Percentiles rank a stretch among this genome's conserved stretches.
Conservation (phyloP, 2,329 filamentous ascomycete species). For the Pyrenochaeta sp. region DNA sequence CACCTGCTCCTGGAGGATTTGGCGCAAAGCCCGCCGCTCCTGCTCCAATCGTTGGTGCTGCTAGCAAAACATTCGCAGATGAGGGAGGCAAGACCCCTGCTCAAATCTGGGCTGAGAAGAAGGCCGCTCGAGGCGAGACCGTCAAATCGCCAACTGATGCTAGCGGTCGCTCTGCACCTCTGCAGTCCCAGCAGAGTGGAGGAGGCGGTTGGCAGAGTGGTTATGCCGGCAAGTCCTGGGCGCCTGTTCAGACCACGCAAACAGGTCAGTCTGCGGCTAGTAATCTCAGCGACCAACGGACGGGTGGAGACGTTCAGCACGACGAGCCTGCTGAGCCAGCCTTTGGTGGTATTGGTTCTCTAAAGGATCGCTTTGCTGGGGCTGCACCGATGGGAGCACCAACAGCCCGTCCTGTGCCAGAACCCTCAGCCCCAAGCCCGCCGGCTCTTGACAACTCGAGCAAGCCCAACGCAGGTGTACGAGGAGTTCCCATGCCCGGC, state of each 20-base stretch:
- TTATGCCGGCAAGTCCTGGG: conserved; percentile 91
- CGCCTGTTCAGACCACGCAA: conserved; percentile 76
- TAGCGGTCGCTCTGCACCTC: conserved; percentile 32
- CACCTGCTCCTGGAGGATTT: conserved; percentile 77
- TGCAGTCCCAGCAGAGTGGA: conserved; percentile 73
- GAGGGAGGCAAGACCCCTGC: conserved; percentile 95
- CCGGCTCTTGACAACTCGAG: conserved; percentile 72
- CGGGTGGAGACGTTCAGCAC: conserved; percentile 61
- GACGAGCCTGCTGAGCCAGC: conserved; percentile 64
- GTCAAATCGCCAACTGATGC: conserved; percentile 54
- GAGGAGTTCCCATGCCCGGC: conserved; percentile 80
- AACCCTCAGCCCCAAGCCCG: conserved; percentile 58
- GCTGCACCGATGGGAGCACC: conserved; percentile 66
- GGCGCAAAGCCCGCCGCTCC: conserved; percentile 68
- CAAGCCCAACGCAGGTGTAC: conserved; percentile 69
- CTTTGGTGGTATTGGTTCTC: conserved; percentile 72
- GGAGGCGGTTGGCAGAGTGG: conserved; percentile 86
- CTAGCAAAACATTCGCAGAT: conserved; percentile 93
- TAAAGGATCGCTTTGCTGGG: conserved; percentile 85
- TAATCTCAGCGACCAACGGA: conserved; percentile 67
- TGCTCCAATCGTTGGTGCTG: conserved; percentile 74
- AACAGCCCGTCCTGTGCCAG: conserved; percentile 51
- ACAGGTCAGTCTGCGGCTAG: conserved; percentile 70
- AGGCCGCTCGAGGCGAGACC: conserved; percentile 76
- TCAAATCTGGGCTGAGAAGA: conserved; percentile 97